Base-by-base conservation (phyloP, 768 basidiomycete species). In the Kwoniella botswanensis region DNA sequence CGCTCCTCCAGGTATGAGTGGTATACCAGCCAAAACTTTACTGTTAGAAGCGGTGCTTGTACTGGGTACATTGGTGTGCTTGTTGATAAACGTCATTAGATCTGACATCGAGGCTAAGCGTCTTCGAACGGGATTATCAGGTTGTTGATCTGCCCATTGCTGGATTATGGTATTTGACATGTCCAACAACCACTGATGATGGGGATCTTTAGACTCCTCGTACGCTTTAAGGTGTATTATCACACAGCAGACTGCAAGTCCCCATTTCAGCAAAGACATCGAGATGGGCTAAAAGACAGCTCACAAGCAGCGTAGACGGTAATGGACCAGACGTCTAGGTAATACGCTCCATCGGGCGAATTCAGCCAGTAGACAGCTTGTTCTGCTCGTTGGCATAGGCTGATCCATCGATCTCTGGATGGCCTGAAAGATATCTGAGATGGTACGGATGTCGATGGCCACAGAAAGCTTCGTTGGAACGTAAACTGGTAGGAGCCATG, bases 301-400 rank as follows among this genome's bases (percentile, higher is more conserved):
- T 70, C 53, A 72, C 74, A 46, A n/a, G 66, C 61, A 17, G 74
- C 54, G 55, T 75, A 75, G 12, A 67, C 57, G 7, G 63, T 65
- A 15, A 52, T 70, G 1, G 71, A 61, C 74, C 71, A 75, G 6
- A 72, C 62, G 56, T 75, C 74, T 11, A 75, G 52, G 46, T 72
- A 72, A 22, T 70, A 75, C 17, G 67, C 42, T 11, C 74, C 74
- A 18, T 67, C 58, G 3, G 67, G 60, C 4, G 71, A 67, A 24
- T 64, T 58, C 7, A 71, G 18, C 74, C 74, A 75, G 11, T 69
- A 55, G 12, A 70, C 59, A 10, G 65, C 74, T 42, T 72, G 61
- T 41, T 72, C 67, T 15, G 68, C 67, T 22, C 71, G 52, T 29
- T 54, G 57, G 13, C 61, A 56, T 4, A 75, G 46, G 2, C 15